Percentiles rank a stretch among this genome's conserved stretches.
These are phyloP conservation scores for Scedosporium aurantiacum DNA, from an alignment of 2,329 filamentous ascomycete genomes.

Conservation along the genomic window DNA sequence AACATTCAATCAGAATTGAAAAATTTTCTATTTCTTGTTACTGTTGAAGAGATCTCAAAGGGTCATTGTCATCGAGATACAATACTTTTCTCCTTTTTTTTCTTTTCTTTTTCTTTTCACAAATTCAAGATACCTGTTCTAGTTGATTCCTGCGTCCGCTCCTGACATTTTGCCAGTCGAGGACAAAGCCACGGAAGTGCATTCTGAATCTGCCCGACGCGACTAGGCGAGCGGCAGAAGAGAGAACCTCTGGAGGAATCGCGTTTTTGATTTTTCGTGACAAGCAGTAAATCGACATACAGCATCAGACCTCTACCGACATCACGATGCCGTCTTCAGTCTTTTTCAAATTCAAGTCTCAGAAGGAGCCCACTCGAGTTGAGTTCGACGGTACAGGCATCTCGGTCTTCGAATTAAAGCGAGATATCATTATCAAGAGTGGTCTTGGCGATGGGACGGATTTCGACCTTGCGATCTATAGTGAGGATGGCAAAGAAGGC, in stretches of 20 bases:
- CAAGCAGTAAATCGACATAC: constrained; percentile 1
- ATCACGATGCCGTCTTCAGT: constrained; percentile 84
- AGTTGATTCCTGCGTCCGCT: constrained; percentile 3
- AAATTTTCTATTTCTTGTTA: constrained; percentile 21
- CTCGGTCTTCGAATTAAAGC: constrained; percentile 96
- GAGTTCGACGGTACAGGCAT: constrained; percentile 97
- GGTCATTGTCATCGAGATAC: neutral
- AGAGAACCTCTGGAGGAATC: neutral
- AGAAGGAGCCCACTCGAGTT: constrained; percentile 87
- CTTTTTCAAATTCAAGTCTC: constrained; percentile 99
- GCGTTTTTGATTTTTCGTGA: neutral
- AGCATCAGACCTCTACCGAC: neutral
- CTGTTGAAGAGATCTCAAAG: constrained; percentile 7
- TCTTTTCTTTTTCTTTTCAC: neutral
- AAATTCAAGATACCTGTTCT: constrained; percentile 5
- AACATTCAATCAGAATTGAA: constrained; percentile 43
- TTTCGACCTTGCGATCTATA: constrained; percentile 90
- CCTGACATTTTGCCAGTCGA: neutral
- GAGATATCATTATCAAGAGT: constrained; percentile 93
- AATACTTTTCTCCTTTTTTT: neutral
- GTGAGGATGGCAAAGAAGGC: constrained; percentile 87
- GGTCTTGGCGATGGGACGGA: constrained; percentile 91
- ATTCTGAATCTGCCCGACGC: neutral
- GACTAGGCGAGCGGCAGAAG: neutral
- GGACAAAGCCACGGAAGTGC: neutral